These are phyloP conservation scores for Clonostachys sp. DNA, from an alignment of 2,329 filamentous ascomycete species.

Conservation along the genomic window DNA sequence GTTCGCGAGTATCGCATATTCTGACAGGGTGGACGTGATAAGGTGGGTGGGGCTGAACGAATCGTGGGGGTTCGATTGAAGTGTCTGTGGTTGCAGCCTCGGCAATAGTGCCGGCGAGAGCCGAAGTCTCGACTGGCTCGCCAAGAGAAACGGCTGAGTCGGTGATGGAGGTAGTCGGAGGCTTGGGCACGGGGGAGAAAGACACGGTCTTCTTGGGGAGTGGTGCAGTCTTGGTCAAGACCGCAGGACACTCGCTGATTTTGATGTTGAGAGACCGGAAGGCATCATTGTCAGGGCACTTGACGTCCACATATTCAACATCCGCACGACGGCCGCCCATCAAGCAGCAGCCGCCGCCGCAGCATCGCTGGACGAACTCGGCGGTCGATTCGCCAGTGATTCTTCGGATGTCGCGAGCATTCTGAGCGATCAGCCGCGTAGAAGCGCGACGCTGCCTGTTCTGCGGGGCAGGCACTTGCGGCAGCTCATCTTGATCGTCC, in stretches of 20 bases:
- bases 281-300: constrained; percentile 75
- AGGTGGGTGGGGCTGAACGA: constrained; percentile 91
- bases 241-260: constrained; percentile 68
- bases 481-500: constrained; percentile 50
- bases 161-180: constrained; percentile 30
- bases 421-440: constrained; percentile 63
- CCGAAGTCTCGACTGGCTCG: constrained; percentile 7
- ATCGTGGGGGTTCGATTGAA: constrained; percentile 71
- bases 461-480: constrained; percentile 20
- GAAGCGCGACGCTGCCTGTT: constrained; percentile 59
- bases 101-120: constrained; percentile 16
- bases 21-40: constrained; percentile 90
- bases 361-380: constrained; percentile 58
- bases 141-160: constrained; percentile 44
- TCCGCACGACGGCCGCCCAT: constrained; percentile 31
- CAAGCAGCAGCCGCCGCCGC: constrained; percentile 61
- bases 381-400: constrained; percentile 61
- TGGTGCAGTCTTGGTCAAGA: constrained; percentile 65
- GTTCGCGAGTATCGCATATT: constrained; percentile 76
- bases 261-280: constrained; percentile 76
- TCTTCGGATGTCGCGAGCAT: constrained; percentile 55
- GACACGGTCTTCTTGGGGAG: constrained; percentile 73
- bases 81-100: constrained; percentile 44
- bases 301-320: constrained; percentile 40
- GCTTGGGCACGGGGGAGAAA: constrained; percentile 49